Evolutionary conservation across 2,329 filamentous ascomycete genomes (phyloP).

Genomic region (Calonectria honghensis): DNA sequence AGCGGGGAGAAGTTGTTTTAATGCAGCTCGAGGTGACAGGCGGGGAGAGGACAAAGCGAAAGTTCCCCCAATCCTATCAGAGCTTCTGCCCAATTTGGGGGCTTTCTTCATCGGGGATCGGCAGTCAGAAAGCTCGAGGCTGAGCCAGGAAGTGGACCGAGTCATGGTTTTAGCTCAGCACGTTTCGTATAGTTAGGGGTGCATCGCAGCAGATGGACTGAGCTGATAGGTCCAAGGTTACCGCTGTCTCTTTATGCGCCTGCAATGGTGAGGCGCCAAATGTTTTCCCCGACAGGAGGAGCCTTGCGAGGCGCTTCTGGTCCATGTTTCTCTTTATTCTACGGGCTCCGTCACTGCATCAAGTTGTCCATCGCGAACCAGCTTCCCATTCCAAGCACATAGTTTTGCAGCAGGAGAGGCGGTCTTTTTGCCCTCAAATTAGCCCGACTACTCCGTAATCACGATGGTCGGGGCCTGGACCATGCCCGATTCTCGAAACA

Average conservation of each 20-base stretch:
- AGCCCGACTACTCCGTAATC: conserved; percentile 9
- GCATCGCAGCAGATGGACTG: conserved; percentile 4
- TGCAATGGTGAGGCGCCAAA: conserved; percentile 1
- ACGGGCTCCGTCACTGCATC: neutral
- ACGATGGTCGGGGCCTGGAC: conserved; percentile 6
- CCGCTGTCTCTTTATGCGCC: conserved; percentile 20
- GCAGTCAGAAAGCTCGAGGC: conserved; percentile 34
- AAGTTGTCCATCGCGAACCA: neutral
- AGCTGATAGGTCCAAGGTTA: conserved; percentile 13
- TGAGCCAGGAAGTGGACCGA: conserved; percentile 33
- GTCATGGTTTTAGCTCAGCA: conserved; percentile 39
- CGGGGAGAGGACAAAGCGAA: conserved; percentile 13
- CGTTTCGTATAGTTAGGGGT: conserved; percentile 35
- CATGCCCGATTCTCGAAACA: conserved; percentile 28
- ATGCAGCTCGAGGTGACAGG: conserved; percentile 15
- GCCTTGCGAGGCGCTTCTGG: neutral
- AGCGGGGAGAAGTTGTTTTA: conserved; percentile 15
- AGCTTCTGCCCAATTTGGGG: conserved; percentile 28
- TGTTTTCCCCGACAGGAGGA: neutral
- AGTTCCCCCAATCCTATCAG: conserved; percentile 25
- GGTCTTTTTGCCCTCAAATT: neutral
- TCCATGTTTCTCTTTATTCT: neutral
- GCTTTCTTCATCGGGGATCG: conserved; percentile 28
- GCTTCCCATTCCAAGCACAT: neutral
- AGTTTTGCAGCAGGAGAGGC: neutral